Conservation (phyloP, 2,329 filamentous ascomycete species). For the Diaporthe eres region DNA sequence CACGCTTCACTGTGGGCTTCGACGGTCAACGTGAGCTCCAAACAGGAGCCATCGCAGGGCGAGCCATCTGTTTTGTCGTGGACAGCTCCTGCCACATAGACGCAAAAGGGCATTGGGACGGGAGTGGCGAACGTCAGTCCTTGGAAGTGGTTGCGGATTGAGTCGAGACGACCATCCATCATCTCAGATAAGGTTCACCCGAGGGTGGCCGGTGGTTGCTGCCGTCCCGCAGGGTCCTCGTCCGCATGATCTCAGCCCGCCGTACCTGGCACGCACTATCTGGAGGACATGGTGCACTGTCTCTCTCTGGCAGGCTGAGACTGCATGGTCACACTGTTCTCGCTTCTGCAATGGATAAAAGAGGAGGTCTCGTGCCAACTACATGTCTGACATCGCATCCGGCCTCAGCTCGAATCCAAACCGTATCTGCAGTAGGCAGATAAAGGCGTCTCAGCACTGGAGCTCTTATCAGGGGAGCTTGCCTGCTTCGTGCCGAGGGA, state of each 20-base stretch:
- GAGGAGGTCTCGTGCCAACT: conserved; percentile 17
- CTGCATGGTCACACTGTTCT: neutral
- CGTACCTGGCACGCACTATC: neutral
- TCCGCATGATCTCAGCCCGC: neutral
- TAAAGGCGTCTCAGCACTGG: neutral
- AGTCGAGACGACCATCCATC: conserved; percentile 9
- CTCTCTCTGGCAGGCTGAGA: neutral
- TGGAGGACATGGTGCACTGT: neutral
- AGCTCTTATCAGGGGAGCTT: conserved; percentile 27
- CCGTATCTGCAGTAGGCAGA: neutral
- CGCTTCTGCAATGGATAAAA: neutral
- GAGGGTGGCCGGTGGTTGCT: conserved; percentile 6
- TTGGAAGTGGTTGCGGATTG: conserved; percentile 15
- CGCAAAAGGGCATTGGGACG: neutral
- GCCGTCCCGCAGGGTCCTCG: conserved; percentile 23
- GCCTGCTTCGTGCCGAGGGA: conserved; percentile 12
- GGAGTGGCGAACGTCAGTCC: neutral
- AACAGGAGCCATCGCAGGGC: neutral
- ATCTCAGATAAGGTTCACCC: conserved; percentile 25
- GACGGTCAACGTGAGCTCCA: neutral
- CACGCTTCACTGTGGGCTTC: neutral
- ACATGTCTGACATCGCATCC: conserved; percentile 23
- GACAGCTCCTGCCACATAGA: neutral
- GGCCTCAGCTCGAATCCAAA: neutral
- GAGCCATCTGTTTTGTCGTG: neutral